These are phyloP conservation scores for Elaeis oleifera DNA, from an alignment of 202 grass and related monocot species.

Conservation along the genomic window DNA sequence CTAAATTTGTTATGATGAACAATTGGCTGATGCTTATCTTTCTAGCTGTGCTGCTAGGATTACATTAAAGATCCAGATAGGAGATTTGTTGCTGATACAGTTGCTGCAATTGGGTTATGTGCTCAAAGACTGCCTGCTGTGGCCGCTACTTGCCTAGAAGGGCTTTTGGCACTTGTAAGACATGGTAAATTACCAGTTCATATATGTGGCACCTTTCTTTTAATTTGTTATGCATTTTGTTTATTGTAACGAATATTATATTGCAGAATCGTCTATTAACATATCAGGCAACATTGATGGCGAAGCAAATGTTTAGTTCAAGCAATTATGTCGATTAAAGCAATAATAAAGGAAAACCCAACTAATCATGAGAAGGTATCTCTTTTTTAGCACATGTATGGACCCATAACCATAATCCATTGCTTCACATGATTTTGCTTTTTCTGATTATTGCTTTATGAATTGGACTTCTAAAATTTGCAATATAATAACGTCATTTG, in stretches of 20 bases:
- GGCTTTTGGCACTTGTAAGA: slow-evolving; percentile 72
- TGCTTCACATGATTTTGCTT: not conserved
- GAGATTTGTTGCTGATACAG: slow-evolving; percentile 91
- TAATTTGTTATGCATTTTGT: no score
- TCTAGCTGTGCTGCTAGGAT: slow-evolving; percentile 54
- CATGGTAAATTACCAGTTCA: slow-evolving; percentile 46
- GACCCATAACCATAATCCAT: slow-evolving; percentile 8
- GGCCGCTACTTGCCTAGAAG: slow-evolving; percentile 57
- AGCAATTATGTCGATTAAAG: slow-evolving; percentile 95
- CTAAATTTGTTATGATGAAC: not conserved
- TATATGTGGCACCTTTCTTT: slow-evolving; percentile 13
- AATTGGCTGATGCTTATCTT: slow-evolving; percentile 21
- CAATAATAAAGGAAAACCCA: slow-evolving; percentile 72
- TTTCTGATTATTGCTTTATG: not conserved
- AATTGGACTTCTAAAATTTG: no score
- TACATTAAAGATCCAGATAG: slow-evolving; percentile 93
- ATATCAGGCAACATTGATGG: slow-evolving; percentile 54
- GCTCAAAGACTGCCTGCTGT: slow-evolving; percentile 51
- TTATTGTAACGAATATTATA: slow-evolving; percentile 11
- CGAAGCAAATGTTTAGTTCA: slow-evolving; percentile 77
- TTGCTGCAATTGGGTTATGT: slow-evolving; percentile 80
- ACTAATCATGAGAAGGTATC: slow-evolving; percentile 72
- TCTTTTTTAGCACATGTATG: slow-evolving; percentile 13
- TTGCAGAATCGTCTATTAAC: slow-evolving; percentile 59
- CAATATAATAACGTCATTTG: no score